Evolutionary conservation across 352 stramenopile genomes (phyloP), one percentile per base, ranked within the genome.

Genomic region (Phytophthora tubulina): DNA sequence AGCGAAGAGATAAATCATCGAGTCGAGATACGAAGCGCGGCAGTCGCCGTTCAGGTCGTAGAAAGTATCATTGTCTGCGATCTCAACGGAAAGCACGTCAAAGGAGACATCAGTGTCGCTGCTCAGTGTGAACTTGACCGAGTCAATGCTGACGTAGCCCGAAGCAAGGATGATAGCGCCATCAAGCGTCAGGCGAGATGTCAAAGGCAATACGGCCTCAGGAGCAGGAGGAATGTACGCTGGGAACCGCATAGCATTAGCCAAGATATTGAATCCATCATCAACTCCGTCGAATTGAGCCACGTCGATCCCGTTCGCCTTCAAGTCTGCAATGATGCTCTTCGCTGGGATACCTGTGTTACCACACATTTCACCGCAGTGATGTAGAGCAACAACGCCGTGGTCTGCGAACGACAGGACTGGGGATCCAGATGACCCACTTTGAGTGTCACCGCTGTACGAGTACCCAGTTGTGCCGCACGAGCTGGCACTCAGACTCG

Each of bases 11-110:
- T 82, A 91, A 27, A 94, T 63, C 36, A 88, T 76, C 0, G 84
- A 60, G 63, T 94, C 84, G 14, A 91, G 54, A 67, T 92, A 94
- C 6, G 67, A 72, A 17, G 78, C 78, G 13, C 65, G 67, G 60
- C 86, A 94, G 67, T 92, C 86, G n/a, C 65, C 48, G 63, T 94
- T 94, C 15, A 94, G 46, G 54, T 94, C 86, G 4, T 68, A 57
- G 56, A 76, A 94, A 15, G 70, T 76, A 57, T 85, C 75, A 46
- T 74, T 74, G 55, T 92, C 81, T 15, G 81, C 81, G 30, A 91
- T 73, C 59, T 94, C 86, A 36, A 79, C 76, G 6, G 84, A 90
- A 10, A 90, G 55, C 31, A 94, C 75, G 54, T 92, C 86, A 33
- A 90, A 75, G 7, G 73, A 68, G 27, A 92, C 63, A n/a, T 87